Conservation (phyloP, 345 rosid genomes). For the Euphorbia tirucalli region DNA sequence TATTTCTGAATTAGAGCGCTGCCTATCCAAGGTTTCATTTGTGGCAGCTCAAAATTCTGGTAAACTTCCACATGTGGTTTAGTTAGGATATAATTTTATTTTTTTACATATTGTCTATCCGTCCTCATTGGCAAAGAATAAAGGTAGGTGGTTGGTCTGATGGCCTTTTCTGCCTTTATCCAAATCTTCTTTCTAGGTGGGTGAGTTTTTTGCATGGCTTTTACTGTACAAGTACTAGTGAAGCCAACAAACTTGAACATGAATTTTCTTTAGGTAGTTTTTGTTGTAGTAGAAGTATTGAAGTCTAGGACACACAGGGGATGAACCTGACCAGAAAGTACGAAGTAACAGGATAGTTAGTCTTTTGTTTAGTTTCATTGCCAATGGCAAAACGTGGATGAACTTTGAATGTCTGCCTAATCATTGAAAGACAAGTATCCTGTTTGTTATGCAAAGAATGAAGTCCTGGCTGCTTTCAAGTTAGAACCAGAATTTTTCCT, state of each 20-base stretch:
- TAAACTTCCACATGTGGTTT: constrained; percentile 12
- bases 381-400: neutral
- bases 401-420: neutral
- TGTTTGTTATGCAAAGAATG: no score
- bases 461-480: neutral
- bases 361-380: no score
- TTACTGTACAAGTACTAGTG: neutral
- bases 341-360: no score
- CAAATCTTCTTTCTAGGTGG: neutral
- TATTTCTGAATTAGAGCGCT: constrained; percentile 65
- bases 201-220: neutral
- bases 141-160: neutral
- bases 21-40: constrained; percentile 65
- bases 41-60: constrained; percentile 74
- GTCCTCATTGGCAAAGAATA: neutral
- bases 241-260: neutral
- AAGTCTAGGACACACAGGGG: neutral
- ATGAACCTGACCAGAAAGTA: neutral
- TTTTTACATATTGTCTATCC: no score
- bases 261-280: neutral
- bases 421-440: neutral
- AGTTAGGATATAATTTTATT: neutral
- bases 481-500: neutral
- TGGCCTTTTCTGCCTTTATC: neutral
- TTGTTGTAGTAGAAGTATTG: neutral